Evolutionary conservation across 2,329 filamentous ascomycete species (phyloP), one percentile per base, ranked within the genome.

Genomic region (Microascus cirrosus): DNA sequence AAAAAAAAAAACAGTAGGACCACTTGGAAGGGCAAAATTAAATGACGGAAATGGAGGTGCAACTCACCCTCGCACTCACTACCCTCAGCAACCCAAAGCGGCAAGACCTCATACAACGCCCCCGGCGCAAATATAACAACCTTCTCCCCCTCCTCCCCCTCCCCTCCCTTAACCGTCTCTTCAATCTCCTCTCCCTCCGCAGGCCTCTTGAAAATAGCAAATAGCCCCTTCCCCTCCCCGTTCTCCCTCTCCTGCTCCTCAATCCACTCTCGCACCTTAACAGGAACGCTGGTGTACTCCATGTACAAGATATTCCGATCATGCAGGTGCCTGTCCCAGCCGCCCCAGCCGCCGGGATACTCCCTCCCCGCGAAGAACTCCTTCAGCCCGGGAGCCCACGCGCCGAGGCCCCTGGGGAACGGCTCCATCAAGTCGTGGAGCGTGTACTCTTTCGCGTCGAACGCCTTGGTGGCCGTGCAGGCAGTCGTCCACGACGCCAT

Each of bases 121-220:
- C 77, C 78, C 0, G 78, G 77, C 20, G 78, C 77, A 64, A 81
- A 81, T 34, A 80, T 71, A n/a, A 74, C 74, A 1, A 77, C 65
- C 59, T 65, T 67, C 55, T 69, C 62, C 54, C 66, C 62, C 59
- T 75, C 57, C 54, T 67, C 61, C 60, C 67, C 57, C 60, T 65
- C 62, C 57, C 63, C 63, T 22, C 71, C 63, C 56, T 65, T 61
- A 20, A 71, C 69, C 1, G 67, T 74, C 15, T 71, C 68, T 51
- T 71, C 66, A 51, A 77, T 70, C 35, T 69, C 70, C 20, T 71
- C 69, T 2, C 68, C 66, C 28, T 71, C 68, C 53, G 68, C 67
- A 4, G 72, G 68, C 61, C 69, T 71, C 28, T 71, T 66, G 39
- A 75, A 75, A 5, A 77, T 65, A 20, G 70, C 74, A 60, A 72